phyloP scores from a whole-genome alignment of 2,329 filamentous ascomycete genomes.

The Orbilia oligospora region DNA sequence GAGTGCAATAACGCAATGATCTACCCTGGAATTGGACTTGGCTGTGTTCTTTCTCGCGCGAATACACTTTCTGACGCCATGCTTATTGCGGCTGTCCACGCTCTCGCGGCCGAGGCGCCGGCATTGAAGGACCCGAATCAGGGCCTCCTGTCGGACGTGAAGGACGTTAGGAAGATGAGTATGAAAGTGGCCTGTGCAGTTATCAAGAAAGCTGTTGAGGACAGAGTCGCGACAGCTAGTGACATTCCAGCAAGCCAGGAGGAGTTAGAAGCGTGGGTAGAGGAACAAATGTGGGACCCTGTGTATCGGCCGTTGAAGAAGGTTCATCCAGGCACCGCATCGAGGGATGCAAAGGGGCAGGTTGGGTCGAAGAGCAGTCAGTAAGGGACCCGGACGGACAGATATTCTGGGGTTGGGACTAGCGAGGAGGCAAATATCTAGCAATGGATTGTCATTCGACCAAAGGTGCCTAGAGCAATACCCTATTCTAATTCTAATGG shows the following conservation, averaged over 20 bases:
- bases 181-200: conserved; percentile 82
- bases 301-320: conserved; percentile 76
- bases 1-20: conserved; percentile 92
- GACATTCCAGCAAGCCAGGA: conserved; percentile 74
- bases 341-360: conserved; percentile 74
- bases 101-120: conserved; percentile 79
- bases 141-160: conserved; percentile 82
- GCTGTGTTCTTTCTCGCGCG: conserved; percentile 79
- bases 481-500: conserved; percentile 5
- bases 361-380: conserved; percentile 67
- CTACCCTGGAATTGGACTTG: conserved; percentile 88
- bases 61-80: conserved; percentile 80
- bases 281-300: conserved; percentile 84
- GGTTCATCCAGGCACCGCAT: conserved; percentile 72
- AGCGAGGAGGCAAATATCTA: conserved; percentile 19
- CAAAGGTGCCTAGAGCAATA: conserved; percentile 2
- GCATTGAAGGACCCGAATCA: conserved; percentile 76
- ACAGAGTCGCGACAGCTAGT: conserved; percentile 76
- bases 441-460: background rate
- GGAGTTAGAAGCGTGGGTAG: conserved; percentile 79
- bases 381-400: conserved; percentile 26
- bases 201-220: conserved; percentile 78
- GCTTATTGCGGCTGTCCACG: conserved; percentile 83
- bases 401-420: conserved; percentile 27
- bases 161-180: conserved; percentile 80